A percentile compares a stretch with the other conserved stretches of the same genome.
These are phyloP conservation scores for Glonium stellatum DNA, from an alignment of 495 filamentous ascomycete species.

Conservation along the genomic window DNA sequence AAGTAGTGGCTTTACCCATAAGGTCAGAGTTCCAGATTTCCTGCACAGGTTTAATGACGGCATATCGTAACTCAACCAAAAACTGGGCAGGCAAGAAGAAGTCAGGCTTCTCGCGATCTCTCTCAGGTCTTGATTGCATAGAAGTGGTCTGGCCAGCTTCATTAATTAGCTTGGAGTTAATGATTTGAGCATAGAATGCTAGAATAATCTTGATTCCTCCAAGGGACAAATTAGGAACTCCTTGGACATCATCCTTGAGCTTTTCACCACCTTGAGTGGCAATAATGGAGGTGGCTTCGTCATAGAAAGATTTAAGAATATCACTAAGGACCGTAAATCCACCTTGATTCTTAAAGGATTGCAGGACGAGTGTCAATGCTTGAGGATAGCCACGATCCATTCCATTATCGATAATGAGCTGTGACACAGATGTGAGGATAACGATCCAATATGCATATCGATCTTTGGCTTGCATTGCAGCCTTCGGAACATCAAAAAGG, in stretches of 20 bases:
- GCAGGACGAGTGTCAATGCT: conserved; percentile 70
- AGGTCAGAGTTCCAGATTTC: conserved; percentile 76
- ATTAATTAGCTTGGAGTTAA: conserved; percentile 65
- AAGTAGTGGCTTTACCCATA: conserved; percentile 68
- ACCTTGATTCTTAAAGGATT: conserved; percentile 74
- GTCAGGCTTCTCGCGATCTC: conserved; percentile 54
- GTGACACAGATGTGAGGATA: conserved; percentile 66
- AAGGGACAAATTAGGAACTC: conserved; percentile 25
- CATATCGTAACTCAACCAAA: conserved; percentile 76
- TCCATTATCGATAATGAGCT: conserved; percentile 65
- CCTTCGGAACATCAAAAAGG: conserved; percentile 40
- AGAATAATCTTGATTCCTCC: conserved; percentile 77
- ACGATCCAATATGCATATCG: conserved; percentile 72
- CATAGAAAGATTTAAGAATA: conserved; percentile 65
- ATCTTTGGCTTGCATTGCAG: conserved; percentile 40
- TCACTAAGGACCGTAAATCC: conserved; percentile 68
- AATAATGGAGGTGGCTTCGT: conserved; percentile 50
- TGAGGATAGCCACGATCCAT: conserved; percentile 55
- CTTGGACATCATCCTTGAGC: conserved; percentile 16
- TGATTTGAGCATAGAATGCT: conserved; percentile 67
- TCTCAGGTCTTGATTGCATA: conserved; percentile 48
- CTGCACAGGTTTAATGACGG: conserved; percentile 69
- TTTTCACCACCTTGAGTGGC: conserved; percentile 37
- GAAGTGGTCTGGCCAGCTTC: conserved; percentile 64
- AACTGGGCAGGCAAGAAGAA: conserved; percentile 70